Evolutionary conservation across 305 asterid genomes (phyloP).

Genomic region (Fraxinus velutina): DNA sequence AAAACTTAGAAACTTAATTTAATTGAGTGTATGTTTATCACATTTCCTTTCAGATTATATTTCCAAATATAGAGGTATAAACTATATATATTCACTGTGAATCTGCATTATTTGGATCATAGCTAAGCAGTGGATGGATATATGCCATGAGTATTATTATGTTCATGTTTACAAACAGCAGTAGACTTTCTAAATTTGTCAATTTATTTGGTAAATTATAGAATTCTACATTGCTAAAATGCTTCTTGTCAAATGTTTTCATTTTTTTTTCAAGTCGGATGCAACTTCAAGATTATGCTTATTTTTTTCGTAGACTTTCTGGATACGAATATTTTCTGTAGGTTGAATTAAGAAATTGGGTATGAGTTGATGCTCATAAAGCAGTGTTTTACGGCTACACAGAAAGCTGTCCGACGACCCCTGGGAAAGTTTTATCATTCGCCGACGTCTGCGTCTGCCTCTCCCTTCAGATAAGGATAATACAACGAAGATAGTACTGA

Average conservation of each 20-base stretch:
- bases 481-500: neutral
- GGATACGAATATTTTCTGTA: neutral
- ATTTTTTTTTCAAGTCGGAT: neutral
- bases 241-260: neutral
- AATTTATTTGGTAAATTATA: neutral
- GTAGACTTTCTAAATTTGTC: neutral
- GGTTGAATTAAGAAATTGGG: neutral
- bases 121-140: neutral
- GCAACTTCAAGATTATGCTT: neutral
- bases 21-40: neutral
- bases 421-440: neutral
- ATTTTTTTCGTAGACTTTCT: neutral
- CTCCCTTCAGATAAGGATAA: neutral
- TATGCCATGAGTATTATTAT: neutral
- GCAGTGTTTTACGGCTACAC: neutral
- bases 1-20: neutral
- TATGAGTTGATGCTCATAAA: neutral
- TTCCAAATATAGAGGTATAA: neutral
- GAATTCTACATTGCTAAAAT: neutral
- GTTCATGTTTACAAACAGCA: neutral
- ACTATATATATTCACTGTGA: neutral
- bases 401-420: neutral
- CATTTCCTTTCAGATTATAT: neutral
- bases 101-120: neutral
- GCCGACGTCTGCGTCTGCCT: neutral